Base-by-base conservation (phyloP, 768 basidiomycete genomes). In the Boletus sensibilis region DNA sequence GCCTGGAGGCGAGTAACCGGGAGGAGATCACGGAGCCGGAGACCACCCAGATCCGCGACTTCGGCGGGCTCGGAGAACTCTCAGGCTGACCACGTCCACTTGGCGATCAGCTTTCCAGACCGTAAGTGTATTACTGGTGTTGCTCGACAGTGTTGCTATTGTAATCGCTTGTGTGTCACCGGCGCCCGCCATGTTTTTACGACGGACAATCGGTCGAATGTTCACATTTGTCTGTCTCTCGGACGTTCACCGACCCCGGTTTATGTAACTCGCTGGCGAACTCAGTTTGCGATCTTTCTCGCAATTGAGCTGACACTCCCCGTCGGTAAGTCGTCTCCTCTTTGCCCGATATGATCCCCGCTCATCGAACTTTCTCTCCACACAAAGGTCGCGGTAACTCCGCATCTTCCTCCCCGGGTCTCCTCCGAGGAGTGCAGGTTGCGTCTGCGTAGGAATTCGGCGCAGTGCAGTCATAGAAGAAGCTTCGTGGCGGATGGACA, bases 231-330 rank as follows among this genome's bases (percentile, higher is more conserved):
- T 29, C 27, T 29, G 5, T 29, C 27, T 29, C 27, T 7, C 27
- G 7, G 27, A 29, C 27, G 7, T 34, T 34, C 39, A 34, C 18
- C 21, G 48, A 34, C 29, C 57, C 31, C 34, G 16, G 38, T 53
- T 54, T 13, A n/a, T n/a, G n/a, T n/a, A 33, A 51, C 44, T 34
- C 29, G 14, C 20, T 38, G 7, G 33, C 38, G 58, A 55, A 5
- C 58, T 60, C 56, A 29, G 51, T 45, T 54, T 21, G 48, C 33
- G 34, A 41, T 25, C 46, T 7, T n/a, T 9, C 47, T 9, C 27
- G 41, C 29, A 58, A 31, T n/a, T 53, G 29, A 41, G 13, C 7
- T 11, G 13, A 53, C 39, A 13, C 11, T 34, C 16, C 9, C 29
- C 20, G 23, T 23, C 25, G 38, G 44, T 29, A 37, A 31, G 38